Evolutionary conservation across 768 basidiomycete species (phyloP), one percentile per base, ranked within the genome.

Genomic region (Calocybe indica): DNA sequence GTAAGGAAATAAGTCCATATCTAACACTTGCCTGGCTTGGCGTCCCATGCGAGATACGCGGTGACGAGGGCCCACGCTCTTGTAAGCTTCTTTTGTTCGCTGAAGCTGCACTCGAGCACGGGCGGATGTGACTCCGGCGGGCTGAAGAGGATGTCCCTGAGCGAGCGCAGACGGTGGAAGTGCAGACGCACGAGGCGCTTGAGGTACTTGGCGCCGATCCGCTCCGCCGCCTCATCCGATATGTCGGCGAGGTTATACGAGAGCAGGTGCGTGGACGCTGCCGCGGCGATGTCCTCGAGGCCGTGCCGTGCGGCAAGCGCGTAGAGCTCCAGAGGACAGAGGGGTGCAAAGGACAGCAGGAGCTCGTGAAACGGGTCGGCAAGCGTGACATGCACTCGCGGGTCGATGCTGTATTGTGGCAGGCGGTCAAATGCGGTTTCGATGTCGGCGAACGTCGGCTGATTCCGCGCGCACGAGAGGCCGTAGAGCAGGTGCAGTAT

Each of bases 151-250:
- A 80, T 63, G 12, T 73, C 69, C 54, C 80, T 80, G 37, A 80
- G 70, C 14, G 76, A 77, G 46, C 79, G 76, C 15, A 71, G 57
- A 9, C 78, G 75, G 10, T 76, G 74, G 35, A 78, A 68, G 50
- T 80, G 79, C 37, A 81, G 62, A 55, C 72, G 76, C 57, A 80
- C 75, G 11, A 80, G 65, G 32, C 74, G 69, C 49, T 75, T 78
- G 51, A 80, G 54, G 57, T 80, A 81, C 33, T 70, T 51, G 1
- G 79, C 65, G 8, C 79, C 78, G 49, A 81, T 80, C 34, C 59
- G 62, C 15, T 58, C 54, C 7, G 67, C 74, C 47, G 68, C 55
- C 33, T 72, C 73, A 52, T 80, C 80, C 3, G 75, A 68, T 35
- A 80, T 56, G 2, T 64, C 58, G 5, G 69, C 57, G 9, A 80